These are phyloP conservation scores for Diaporthe sp. DNA, from an alignment of 2,329 filamentous ascomycete genomes.

Conservation along the genomic window DNA sequence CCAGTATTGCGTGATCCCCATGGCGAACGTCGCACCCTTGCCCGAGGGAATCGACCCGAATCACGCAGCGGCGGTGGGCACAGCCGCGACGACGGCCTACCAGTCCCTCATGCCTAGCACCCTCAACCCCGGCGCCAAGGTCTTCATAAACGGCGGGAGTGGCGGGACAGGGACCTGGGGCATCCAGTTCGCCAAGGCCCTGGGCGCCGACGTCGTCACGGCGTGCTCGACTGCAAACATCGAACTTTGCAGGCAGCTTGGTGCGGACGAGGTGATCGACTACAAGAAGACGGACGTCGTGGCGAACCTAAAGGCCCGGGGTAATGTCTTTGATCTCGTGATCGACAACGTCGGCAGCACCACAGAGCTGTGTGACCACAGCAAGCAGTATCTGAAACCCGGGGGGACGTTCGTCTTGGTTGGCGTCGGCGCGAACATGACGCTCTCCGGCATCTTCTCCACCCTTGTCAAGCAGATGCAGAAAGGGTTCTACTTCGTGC, in stretches of 20 bases:
- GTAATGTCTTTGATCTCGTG: slow-evolving; percentile 44
- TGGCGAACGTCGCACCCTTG: slow-evolving; percentile 32
- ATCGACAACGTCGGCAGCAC: slow-evolving; percentile 47
- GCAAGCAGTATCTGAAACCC: slow-evolving; percentile 42
- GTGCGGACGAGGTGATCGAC: slow-evolving; percentile 55
- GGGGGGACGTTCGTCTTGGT: slow-evolving; percentile 45
- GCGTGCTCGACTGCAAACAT: slow-evolving; percentile 52
- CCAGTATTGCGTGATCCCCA: slow-evolving; percentile 41
- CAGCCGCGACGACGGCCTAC: slow-evolving; percentile 45
- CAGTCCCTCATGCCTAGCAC: slow-evolving; percentile 43
- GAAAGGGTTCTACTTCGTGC: slow-evolving; percentile 36
- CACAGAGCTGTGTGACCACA: slow-evolving; percentile 44
- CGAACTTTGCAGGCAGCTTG: slow-evolving; percentile 51
- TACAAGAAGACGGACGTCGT: slow-evolving; percentile 47
- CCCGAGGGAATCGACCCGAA: slow-evolving; percentile 40
- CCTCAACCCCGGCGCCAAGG: slow-evolving; percentile 34
- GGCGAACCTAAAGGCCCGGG: slow-evolving; percentile 39
- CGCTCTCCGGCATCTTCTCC: neutral
- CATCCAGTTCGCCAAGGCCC: slow-evolving; percentile 54
- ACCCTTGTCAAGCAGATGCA: slow-evolving; percentile 38
- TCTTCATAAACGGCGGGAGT: slow-evolving; percentile 54
- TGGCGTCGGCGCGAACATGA: slow-evolving; percentile 28
- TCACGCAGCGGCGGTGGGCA: slow-evolving; percentile 47
- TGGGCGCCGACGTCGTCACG: slow-evolving; percentile 52
- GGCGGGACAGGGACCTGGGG: slow-evolving; percentile 54